These are phyloP conservation scores for Xerocomus brunneocitrinus DNA, from an alignment of 768 basidiomycete genomes.

Conservation along the genomic window DNA sequence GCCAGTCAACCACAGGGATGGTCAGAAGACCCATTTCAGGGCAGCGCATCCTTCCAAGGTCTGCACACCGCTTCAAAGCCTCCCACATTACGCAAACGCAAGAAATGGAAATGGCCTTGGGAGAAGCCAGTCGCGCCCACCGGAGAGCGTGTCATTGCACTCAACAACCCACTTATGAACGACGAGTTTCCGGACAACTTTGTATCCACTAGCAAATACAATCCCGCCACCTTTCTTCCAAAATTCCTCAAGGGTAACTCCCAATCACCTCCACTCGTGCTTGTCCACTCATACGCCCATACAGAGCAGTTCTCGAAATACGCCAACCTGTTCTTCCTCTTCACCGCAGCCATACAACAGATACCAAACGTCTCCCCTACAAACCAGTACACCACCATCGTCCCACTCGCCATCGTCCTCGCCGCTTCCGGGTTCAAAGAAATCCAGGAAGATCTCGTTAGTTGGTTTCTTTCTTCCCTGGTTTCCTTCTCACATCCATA, in stretches of 20 bases:
- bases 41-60: constrained; percentile 39
- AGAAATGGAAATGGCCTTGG: constrained; percentile 81
- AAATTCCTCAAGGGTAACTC: constrained; percentile 87
- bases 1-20: constrained; percentile 59
- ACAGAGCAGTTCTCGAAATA: constrained; percentile 98
- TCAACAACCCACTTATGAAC: constrained; percentile 73
- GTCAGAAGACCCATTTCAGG: constrained; percentile 57
- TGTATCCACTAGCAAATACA: constrained; percentile 95
- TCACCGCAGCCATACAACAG: constrained; percentile 96
- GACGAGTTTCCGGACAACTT: constrained; percentile 73
- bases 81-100: constrained; percentile 19
- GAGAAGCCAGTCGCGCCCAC: constrained; percentile 56
- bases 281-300: constrained; percentile 4
- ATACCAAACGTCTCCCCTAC: constrained; percentile 98
- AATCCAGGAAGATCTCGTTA: constrained; percentile 82
- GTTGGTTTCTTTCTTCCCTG: not conserved
- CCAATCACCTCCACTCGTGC: not conserved
- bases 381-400: constrained; percentile 91
- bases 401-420: constrained; percentile 80
- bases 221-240: constrained; percentile 76
- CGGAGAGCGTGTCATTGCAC: constrained; percentile 75
- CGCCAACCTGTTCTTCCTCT: constrained; percentile 97
- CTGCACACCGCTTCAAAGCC: constrained; percentile 14
- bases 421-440: constrained; percentile 96
- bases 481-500: constrained; percentile 10